Evolutionary conservation across 305 asterid species (phyloP).

Genomic region (Fraxinus platypoda): DNA sequence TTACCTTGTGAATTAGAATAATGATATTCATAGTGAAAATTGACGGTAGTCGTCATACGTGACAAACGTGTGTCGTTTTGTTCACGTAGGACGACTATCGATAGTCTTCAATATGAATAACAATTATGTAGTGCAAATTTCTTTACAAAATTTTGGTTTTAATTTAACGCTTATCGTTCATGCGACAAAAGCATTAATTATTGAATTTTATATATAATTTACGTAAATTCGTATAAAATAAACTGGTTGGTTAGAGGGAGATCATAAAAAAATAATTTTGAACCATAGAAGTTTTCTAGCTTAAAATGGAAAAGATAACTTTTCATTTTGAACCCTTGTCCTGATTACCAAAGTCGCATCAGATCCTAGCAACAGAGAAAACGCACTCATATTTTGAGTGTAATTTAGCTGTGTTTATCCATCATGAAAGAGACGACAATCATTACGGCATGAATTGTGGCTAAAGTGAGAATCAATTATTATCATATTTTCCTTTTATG

Average conservation of each 20-base stretch:
- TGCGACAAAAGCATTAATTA: too few species aligned
- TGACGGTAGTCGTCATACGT: too few species aligned
- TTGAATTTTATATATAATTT: too few species aligned
- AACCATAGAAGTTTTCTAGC: background rate
- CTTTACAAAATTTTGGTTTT: too few species aligned
- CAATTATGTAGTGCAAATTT: too few species aligned
- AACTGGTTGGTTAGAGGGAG: background rate
- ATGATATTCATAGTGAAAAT: too few species aligned
- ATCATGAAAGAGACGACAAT: constrained; percentile 34
- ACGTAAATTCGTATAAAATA: too few species aligned
- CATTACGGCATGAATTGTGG: constrained; percentile 28
- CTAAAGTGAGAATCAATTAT: constrained; percentile 22
- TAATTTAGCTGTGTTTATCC: constrained; percentile 8
- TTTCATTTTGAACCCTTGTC: background rate
- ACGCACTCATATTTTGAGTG: constrained; percentile 26
- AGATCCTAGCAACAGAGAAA: constrained; percentile 32
- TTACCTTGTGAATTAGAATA: too few species aligned
- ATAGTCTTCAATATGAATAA: too few species aligned
- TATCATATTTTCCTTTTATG: constrained; percentile 23
- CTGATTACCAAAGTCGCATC: background rate
- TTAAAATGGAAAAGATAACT: background rate
- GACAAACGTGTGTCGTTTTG: too few species aligned
- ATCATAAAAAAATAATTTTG: background rate
- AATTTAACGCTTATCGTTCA: too few species aligned
- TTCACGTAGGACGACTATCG: too few species aligned